A percentile compares a stretch with the other conserved stretches of the same genome.
Conservation (phyloP, 2,329 filamentous ascomycete species). For the Phoma sp. region DNA sequence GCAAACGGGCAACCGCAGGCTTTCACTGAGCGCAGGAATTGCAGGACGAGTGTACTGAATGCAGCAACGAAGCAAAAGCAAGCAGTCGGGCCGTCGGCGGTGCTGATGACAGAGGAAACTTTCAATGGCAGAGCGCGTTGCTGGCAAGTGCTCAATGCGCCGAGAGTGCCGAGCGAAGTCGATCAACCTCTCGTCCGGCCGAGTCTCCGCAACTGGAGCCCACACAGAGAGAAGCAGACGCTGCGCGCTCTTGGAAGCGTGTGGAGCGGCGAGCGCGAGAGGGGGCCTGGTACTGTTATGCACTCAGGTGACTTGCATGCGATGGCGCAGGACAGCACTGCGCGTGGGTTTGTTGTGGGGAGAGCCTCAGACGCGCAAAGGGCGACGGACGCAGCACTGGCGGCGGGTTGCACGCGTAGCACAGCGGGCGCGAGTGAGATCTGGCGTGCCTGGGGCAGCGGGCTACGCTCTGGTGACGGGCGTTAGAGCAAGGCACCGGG, state of each 20-base stretch:
- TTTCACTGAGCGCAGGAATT: constrained; percentile 18
- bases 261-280: constrained; percentile 17
- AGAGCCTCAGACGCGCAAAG: constrained; percentile 24
- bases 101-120: constrained; percentile 26
- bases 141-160: constrained; percentile 37
- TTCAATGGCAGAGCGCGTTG: constrained; percentile 25
- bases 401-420: constrained; percentile 39
- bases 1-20: constrained; percentile 26
- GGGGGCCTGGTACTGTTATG: constrained; percentile 21
- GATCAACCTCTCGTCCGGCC: constrained; percentile 43
- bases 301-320: constrained; percentile 27
- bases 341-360: constrained; percentile 21
- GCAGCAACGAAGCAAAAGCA: constrained; percentile 18
- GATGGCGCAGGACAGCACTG: constrained; percentile 13
- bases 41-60: constrained; percentile 5
- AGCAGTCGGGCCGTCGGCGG: constrained; percentile 44
- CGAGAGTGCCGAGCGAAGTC: constrained; percentile 41
- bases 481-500: constrained; percentile 38
- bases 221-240: constrained; percentile 3
- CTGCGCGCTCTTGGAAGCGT: constrained; percentile 9
- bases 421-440: constrained; percentile 32
- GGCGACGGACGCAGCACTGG: constrained; percentile 26
- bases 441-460: constrained; percentile 28
- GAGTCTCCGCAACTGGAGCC: constrained; percentile 30
- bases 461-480: constrained; percentile 28